Evolutionary conservation across 257 asterid species (phyloP), one percentile per base, ranked within the genome.

Genomic region (Misopates orontium): DNA sequence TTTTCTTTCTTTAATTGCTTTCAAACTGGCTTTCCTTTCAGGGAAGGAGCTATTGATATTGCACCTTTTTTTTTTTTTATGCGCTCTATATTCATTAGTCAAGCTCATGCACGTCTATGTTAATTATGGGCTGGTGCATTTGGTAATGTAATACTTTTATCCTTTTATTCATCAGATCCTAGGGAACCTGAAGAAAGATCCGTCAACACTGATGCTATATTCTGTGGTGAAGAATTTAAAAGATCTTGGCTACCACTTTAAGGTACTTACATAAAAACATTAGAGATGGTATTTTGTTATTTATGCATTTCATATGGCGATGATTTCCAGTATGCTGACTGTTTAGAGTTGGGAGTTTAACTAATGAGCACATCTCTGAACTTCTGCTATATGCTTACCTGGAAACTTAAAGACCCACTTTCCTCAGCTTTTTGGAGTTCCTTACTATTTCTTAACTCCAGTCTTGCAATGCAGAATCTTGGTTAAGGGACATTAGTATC

Each of bases 101-200:
- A 31, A 12, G 44, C n/a, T 1, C n/a, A 22, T 41, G 24, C 14
- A 31, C 19, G 44, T 20, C 3, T 20, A 22, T 41, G 24, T 16
- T 15, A 13, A 17, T 64, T 16, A 42, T 40, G 54, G 32, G 60
- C 13, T 61, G 41, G 45, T 73, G 62, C 62, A 13, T 18, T 60
- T 61, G 42, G 23, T 64, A 52, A 77, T 70, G 36, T 83, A 56
- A 68, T 73, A 25, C 16, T 28, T 70, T n/a, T 40, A 28, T 63
- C 49, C 48, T 70, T 64, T 52, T 77, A 51, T 50, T 67, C 67
- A 45, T 60, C 83, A 92, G 99, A 88, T 93, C 84, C 74, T 93
- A 80, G 96, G 95, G 67, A 85, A 78, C 87, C 76, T 87, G 97
- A 76, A 81, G 82, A 85, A 86, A 79, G 90, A 93, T 78, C 85